Conservation (phyloP, 306 rosid species). For the Gastrolobium bilobum region DNA sequence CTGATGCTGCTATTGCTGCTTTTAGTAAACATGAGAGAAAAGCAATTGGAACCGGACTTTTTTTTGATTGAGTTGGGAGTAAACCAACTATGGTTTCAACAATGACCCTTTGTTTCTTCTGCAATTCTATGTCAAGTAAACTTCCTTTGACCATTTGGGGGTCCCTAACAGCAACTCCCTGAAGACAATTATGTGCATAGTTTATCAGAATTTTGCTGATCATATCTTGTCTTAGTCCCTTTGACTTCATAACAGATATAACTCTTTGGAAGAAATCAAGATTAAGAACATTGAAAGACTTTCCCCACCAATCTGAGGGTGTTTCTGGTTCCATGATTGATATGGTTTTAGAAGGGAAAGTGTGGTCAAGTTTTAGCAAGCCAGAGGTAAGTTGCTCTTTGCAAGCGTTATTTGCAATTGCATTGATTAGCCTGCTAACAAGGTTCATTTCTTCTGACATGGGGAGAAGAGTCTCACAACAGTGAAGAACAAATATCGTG, state of each 20-base stretch:
- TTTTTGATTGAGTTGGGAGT: slow-evolving; percentile 90
- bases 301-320: slow-evolving; percentile 99
- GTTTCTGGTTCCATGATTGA: slow-evolving; percentile 78
- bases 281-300: slow-evolving; percentile 69
- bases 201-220: slow-evolving; percentile 90
- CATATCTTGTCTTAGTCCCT: slow-evolving; percentile 93
- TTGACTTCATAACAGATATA: slow-evolving; percentile 78
- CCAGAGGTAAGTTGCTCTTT: slow-evolving; percentile 95
- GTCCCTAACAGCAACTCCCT: slow-evolving; percentile 75
- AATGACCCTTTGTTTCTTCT: slow-evolving; percentile 84
- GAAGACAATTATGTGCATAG: slow-evolving; percentile 87
- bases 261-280: slow-evolving; percentile 91
- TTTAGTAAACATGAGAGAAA: slow-evolving; percentile 95
- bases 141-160: slow-evolving; percentile 69
- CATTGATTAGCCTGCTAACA: slow-evolving; percentile 77
- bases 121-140: slow-evolving; percentile 71
- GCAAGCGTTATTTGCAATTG: slow-evolving; percentile 89
- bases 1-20: slow-evolving; percentile 81
- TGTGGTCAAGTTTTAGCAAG: slow-evolving; percentile 83
- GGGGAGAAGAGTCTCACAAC: slow-evolving; percentile 82
- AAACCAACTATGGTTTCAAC: slow-evolving; percentile 86
- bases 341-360: slow-evolving; percentile 64
- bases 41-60: slow-evolving; percentile 92
- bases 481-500: slow-evolving; percentile 89
- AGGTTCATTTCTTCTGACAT: slow-evolving; percentile 83